phyloP scores from a whole-genome alignment of 2,329 filamentous ascomycete species.

The Keithomyces neogunnii region DNA sequence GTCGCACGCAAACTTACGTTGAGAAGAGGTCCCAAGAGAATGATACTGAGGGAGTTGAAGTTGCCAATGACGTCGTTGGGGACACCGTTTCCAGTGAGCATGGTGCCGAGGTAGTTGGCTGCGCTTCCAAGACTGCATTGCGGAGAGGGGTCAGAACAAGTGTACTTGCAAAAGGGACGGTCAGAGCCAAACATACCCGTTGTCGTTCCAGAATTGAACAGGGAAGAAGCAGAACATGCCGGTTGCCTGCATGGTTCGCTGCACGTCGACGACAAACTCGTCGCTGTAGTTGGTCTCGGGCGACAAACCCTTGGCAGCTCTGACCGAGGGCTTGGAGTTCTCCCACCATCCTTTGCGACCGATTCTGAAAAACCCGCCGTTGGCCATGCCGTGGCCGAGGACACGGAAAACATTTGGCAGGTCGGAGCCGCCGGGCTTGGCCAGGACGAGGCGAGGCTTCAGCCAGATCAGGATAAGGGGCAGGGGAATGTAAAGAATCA shows the following conservation, averaged over 20 bases:
- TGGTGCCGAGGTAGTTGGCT: conserved; percentile 27
- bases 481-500: conserved; percentile 49
- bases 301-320: conserved; percentile 30
- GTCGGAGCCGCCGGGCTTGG: conserved; percentile 57
- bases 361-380: conserved; percentile 39
- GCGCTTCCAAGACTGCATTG: conserved; percentile 22
- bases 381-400: conserved; percentile 44
- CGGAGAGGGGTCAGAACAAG: background rate
- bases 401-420: conserved; percentile 51
- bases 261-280: conserved; percentile 57
- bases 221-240: conserved; percentile 34
- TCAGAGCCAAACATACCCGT: conserved; percentile 13
- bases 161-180: background rate
- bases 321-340: conserved; percentile 44
- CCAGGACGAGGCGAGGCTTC: conserved; percentile 47
- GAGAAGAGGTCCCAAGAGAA: conserved; percentile 32
- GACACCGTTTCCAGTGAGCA: conserved; percentile 38
- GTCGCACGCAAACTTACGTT: conserved; percentile 9
- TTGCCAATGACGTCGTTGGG: conserved; percentile 55
- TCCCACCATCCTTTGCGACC: conserved; percentile 50
- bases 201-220: conserved; percentile 30
- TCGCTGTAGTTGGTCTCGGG: conserved; percentile 53
- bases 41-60: conserved; percentile 50
- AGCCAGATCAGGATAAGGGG: conserved; percentile 49
- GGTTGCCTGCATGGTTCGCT: conserved; percentile 37